Evolutionary conservation across 306 rosid species (phyloP).

Genomic region (Calophaca sinica): DNA sequence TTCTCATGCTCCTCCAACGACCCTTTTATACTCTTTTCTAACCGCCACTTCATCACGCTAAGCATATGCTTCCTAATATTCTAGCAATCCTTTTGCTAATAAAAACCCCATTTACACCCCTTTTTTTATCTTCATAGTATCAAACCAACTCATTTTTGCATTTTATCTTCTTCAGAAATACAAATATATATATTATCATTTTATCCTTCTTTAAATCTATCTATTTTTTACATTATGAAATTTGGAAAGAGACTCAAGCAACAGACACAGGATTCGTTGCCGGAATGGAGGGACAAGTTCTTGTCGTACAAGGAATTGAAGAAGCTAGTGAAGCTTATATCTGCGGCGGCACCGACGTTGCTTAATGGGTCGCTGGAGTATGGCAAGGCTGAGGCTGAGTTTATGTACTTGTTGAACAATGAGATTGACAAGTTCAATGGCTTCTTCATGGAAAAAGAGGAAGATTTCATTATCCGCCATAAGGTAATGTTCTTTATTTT

Average conservation of each 20-base stretch:
- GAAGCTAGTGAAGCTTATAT: conserved; percentile 63
- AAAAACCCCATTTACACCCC: conserved; percentile 36
- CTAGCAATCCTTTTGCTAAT: conserved; percentile 51
- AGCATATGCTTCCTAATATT: conserved; percentile 87
- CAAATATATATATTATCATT: neutral
- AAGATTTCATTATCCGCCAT: conserved; percentile 79
- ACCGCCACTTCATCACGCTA: conserved; percentile 72
- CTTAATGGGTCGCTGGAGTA: conserved; percentile 45
- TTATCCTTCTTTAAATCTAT: neutral
- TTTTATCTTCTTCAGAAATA: neutral
- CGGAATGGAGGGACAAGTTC: conserved; percentile 80
- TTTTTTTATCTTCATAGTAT: conserved; percentile 14
- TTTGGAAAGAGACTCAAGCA: conserved; percentile 87
- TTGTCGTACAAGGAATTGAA: conserved; percentile 88
- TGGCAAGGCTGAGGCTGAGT: conserved; percentile 66
- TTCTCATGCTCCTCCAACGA: conserved; percentile 51
- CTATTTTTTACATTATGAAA: conserved; percentile 54
- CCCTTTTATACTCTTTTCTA: conserved; percentile 50
- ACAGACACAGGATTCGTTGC: conserved; percentile 72
- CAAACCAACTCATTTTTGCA: conserved; percentile 33
- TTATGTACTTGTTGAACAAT: conserved; percentile 70
- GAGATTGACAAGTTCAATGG: conserved; percentile 90
- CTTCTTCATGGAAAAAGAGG: conserved; percentile 84
- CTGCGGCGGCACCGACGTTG: conserved; percentile 49
- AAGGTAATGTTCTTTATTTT: conserved; percentile 50